Base-by-base conservation (phyloP, 2,329 filamentous ascomycete genomes). In the Stemphylium lycopersici region DNA sequence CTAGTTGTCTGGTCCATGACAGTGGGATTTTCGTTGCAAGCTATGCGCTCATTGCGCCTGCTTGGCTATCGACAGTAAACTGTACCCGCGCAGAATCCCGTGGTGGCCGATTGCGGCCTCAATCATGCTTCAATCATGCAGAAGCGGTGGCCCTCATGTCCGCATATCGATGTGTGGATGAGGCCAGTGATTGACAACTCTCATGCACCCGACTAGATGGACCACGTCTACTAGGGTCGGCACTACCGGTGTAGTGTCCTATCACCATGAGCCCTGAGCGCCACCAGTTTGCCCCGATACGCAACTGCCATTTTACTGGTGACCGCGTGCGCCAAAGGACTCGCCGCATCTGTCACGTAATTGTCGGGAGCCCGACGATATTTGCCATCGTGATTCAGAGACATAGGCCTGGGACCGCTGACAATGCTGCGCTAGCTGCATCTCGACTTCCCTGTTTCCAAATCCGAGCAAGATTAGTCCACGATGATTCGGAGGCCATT, bases 181-280 rank as follows among this genome's bases (percentile, higher is more conserved):
- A 55, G 53, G 56, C 57, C 58, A 57, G 50, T 43, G 37, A 37
- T 45, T 47, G 18, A 37, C 46, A 26, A 29, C 47, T 43, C 37
- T 46, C 38, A 49, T 40, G 44, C 56, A 48, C 36, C 49, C 48
- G 46, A 48, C 51, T 56, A 44, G 60, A 54, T 55, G 48, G 52
- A 46, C 48, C 47, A 48, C 52, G 39, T 47, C 52, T 57, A 58
- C 61, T 62, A 61, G 39, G 36, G 50, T 44, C 53, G 51, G 47
- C 43, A 41, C 53, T 62, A 60, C 59, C 50, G 44, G 34, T 20
- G 45, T 63, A 60, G 50, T 48, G 52, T 18, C 59, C 63, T 60
- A 59, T 50, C 48, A 54, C 46, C 55, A 53, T 39, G 16, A 33
- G 42, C 58, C 50, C 22, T 41, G 40, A 34, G 33, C 44, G 54